Base-by-base conservation (phyloP, 2,329 filamentous ascomycete genomes). In the Colletotrichum tofieldiae region DNA sequence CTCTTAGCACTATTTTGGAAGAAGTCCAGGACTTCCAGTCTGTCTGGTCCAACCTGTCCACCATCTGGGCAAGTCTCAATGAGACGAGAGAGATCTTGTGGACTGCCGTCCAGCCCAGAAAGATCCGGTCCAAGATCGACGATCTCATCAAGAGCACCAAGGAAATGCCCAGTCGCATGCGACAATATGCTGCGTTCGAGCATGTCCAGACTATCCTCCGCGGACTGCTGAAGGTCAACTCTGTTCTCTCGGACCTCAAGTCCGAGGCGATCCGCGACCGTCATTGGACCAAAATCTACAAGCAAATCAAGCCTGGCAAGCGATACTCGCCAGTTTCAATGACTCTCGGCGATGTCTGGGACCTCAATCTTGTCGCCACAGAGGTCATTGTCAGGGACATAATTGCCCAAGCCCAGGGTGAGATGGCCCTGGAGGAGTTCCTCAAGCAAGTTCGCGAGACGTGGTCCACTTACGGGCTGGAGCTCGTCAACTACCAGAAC, bases 11-110 rank as follows among this genome's bases (percentile, higher is more conserved):
- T 35, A 93, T 98, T 11, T 87, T 98, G 20, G 96, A 98, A 80
- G 96, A 99, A 83, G 95, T 99, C 2, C 94, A 97, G 74, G 96
- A 99, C 82, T 99, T 99, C 85, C 97, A 98, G 84, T 98, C 96
- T 26, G 96, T 99, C 12, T 99, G 96, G 96, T 94, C 96, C 41
- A 96, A 94, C 60, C 86, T 99, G 61, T 96, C 94, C 32, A 97
- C 95, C 7, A 98, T 99, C 74, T 99, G 96, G 96, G 93, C 94
- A 80, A 98, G 94, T 79, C 86, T 99, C 72, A 96, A 98, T 78
- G 96, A 98, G 78, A 93, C 98, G 20, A 91, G 94, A 39, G 97
- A 99, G 77, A 93, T 91, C 64, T 88, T 97, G 1, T 99, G 97
- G 97, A 97, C 93, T 68, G 98, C 94, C 78, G 93, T 99, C 1